Percentiles rank a stretch among this genome's conserved stretches.
Evolutionary conservation across 2,329 filamentous ascomycete species (phyloP).

Genomic region (Aspergillus novofumigatus): DNA sequence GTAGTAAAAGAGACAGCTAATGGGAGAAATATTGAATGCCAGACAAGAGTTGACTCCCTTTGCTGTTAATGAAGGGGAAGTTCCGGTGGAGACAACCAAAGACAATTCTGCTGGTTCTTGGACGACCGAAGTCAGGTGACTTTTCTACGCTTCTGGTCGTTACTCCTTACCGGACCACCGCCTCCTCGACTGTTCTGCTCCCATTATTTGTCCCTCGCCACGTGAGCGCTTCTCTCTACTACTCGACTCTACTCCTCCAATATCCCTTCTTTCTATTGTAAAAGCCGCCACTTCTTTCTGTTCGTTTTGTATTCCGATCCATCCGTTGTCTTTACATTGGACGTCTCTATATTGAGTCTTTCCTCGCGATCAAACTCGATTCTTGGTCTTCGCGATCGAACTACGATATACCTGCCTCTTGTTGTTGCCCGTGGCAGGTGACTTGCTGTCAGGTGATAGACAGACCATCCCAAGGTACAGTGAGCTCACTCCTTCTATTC

Average conservation of each 20-base stretch:
- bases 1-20: constrained; percentile 9
- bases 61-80: neutral
- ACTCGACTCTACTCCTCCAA: constrained; percentile 28
- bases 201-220: constrained; percentile 29
- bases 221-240: constrained; percentile 34
- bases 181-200: constrained; percentile 19
- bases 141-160: constrained; percentile 22
- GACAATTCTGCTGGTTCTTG: neutral
- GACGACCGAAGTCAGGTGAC: constrained; percentile 30
- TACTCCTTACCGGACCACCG: constrained; percentile 16
- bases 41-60: neutral
- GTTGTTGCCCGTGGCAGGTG: constrained; percentile 41
- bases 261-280: constrained; percentile 26
- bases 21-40: constrained; percentile 2
- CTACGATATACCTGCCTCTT: constrained; percentile 28
- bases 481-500: constrained; percentile 17
- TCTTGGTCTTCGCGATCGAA: constrained; percentile 19
- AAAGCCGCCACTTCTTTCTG: constrained; percentile 18
- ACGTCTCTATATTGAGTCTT: constrained; percentile 8
- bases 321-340: constrained; percentile 7
- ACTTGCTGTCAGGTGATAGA: constrained; percentile 45
- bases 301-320: constrained; percentile 15
- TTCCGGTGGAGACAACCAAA: neutral
- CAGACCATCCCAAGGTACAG: constrained; percentile 36
- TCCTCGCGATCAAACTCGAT: constrained; percentile 14